phyloP scores from a whole-genome alignment of 305 asterid species.

The Withania somnifera region DNA sequence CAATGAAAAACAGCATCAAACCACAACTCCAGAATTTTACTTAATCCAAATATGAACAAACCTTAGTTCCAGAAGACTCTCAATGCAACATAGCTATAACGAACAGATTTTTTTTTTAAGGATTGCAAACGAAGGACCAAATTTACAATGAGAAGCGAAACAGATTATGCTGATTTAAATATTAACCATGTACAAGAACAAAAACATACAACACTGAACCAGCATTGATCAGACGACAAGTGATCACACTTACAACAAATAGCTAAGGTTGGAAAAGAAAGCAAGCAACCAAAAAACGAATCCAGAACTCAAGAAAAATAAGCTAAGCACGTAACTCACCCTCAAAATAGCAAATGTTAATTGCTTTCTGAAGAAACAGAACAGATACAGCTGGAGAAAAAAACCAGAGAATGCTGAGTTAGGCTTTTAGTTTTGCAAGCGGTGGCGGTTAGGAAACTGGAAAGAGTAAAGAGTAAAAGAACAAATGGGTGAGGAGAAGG shows the following conservation, averaged over 20 bases:
- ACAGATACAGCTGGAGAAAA: not conserved
- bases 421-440: no score
- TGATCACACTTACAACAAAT: constrained; percentile 6
- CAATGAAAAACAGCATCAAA: not conserved
- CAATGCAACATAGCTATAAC: not conserved
- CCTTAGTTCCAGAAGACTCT: not conserved
- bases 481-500: no score
- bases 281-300: not conserved
- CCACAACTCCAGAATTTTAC: not conserved
- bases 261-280: constrained; percentile 2
- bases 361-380: not conserved
- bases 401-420: not conserved
- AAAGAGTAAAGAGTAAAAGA: no score
- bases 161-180: not conserved
- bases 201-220: not conserved
- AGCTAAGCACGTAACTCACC: not conserved
- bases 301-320: not conserved
- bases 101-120: not conserved
- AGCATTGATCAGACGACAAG: not conserved
- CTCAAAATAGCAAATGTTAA: not conserved
- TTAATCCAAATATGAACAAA: not conserved
- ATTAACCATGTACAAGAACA: not conserved
- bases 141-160: not conserved
- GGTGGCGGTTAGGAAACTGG: no score
- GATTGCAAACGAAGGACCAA: not conserved